Conservation (phyloP, 2,329 filamentous ascomycete genomes). For the Ramularia endophylla region DNA sequence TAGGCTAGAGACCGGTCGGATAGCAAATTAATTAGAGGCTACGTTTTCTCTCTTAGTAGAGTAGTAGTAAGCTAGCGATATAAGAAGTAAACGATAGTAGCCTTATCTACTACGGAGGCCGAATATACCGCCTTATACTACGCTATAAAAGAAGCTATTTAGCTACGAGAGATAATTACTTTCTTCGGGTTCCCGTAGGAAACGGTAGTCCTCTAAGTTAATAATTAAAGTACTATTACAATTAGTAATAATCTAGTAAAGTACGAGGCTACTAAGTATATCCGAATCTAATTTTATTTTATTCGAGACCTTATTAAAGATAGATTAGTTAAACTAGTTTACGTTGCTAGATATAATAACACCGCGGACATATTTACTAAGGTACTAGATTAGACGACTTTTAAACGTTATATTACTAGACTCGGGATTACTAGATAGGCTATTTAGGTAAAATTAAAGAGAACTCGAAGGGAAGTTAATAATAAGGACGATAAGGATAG, state of each 20-base stretch:
- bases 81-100: constrained; percentile 1
- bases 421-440: no score
- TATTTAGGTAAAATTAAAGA: no score
- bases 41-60: background rate
- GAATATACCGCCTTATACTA: constrained; percentile 1
- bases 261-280: background rate
- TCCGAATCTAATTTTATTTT: constrained; percentile 1
- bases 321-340: background rate
- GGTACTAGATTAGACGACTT: constrained; percentile 2
- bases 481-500: no score
- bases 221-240: background rate
- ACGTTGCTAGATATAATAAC: constrained; percentile 1
- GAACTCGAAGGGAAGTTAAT: no score
- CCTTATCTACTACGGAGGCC: background rate
- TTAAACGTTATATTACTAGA: no score
- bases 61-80: background rate
- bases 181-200: background rate
- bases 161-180: background rate
- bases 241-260: background rate
- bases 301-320: background rate
- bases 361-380: constrained; percentile 5
- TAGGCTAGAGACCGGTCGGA: no score
- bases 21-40: background rate
- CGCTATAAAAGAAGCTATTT: background rate
- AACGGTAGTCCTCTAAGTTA: background rate